phyloP scores from a whole-genome alignment of 306 rosid species.

The peach (Prunus persica) region Prunus_persica_NCBIv2 NC_034009.1:46799501-46800000 shows the following conservation, averaged over 20 bases:
- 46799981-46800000: neutral
- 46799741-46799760: neutral
- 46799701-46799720: neutral
- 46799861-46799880: neutral
- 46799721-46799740: neutral
- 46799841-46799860: no score
- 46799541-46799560: neutral
- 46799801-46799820: neutral
- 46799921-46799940: neutral
- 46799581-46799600: neutral
- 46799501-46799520: neutral
- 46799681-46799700: neutral
- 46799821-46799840: neutral
- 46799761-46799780: neutral
- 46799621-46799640: neutral
- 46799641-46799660: neutral
- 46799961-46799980: neutral
- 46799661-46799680: neutral
- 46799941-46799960: neutral
- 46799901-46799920: neutral
- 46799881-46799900: neutral
- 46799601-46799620: neutral
- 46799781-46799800: neutral
- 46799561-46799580: neutral
- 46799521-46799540: neutral